phyloP scores from a whole-genome alignment of 495 filamentous ascomycete genomes.

The Aspergillus funiculosus region DNA sequence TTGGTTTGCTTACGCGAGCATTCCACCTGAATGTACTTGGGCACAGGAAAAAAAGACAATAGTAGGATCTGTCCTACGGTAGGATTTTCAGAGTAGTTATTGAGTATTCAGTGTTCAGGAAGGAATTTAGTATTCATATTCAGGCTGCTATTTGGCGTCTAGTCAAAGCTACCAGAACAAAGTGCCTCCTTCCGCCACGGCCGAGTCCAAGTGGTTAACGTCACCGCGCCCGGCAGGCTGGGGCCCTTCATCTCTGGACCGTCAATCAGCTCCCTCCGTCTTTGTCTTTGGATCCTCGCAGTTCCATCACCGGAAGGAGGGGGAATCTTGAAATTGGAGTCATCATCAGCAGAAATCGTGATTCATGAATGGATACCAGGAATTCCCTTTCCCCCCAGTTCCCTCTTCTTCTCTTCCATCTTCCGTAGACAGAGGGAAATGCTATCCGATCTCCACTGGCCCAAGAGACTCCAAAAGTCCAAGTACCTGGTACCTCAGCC shows the following conservation, averaged over 20 bases:
- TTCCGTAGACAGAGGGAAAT: too few relatives aligned
- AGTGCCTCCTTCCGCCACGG: constrained; percentile 1
- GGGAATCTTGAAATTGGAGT: neutral
- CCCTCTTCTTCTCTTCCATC: too few relatives aligned
- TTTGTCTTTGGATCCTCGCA: neutral
- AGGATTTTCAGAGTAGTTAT: neutral
- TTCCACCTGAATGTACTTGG: neutral
- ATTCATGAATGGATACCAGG: constrained; percentile 1
- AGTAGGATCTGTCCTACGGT: neutral
- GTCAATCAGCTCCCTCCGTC: neutral
- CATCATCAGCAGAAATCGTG: constrained; percentile 5
- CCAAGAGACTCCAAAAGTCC: neutral
- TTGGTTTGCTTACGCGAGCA: constrained; percentile 5
- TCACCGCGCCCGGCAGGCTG: constrained; percentile 13
- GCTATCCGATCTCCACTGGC: neutral
- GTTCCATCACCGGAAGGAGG: neutral
- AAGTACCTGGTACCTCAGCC: constrained; percentile 8
- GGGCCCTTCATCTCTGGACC: neutral
- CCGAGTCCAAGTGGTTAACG: constrained; percentile 19
- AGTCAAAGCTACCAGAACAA: constrained; percentile 16
- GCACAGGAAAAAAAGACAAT: neutral
- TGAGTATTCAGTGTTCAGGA: neutral
- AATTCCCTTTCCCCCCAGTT: neutral
- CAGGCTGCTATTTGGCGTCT: neutral
- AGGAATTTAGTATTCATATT: too few relatives aligned